Base-by-base conservation (phyloP, 257 asterid genomes). In the Catharanthus roseus region DNA sequence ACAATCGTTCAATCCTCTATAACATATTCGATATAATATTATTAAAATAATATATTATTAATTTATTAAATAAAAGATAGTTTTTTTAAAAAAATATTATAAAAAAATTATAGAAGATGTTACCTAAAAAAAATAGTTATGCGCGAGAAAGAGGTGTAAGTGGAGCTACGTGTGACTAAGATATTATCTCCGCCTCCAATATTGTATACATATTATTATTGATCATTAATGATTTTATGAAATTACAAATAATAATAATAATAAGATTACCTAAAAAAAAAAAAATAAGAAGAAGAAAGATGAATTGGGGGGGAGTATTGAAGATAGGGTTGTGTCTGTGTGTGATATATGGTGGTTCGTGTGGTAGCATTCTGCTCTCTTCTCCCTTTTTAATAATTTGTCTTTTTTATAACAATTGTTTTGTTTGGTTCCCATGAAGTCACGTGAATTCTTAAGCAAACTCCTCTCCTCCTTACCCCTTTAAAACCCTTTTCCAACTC, bases 261-360 rank as follows among this genome's bases (percentile, higher is more conserved):
- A n/a, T n/a, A n/a, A n/a, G n/a, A n/a, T n/a, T n/a, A n/a, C n/a
- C n/a, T n/a, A n/a, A n/a, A n/a, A n/a, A n/a, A n/a, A n/a, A n/a
- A n/a, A n/a, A n/a, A n/a, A n/a, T n/a, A n/a, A n/a, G n/a, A n/a
- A n/a, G n/a, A n/a, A n/a, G n/a, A n/a, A n/a, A 58, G 68, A 58
- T 56, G 67, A 67, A 34, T 65, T 38, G 63, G 54, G 29, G 53
- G 60, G 63, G 66, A 68, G 33, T 36, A 65, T 74, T 69, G 79
- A 71, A 81, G 97, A 90, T 90, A 88, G 96, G 91, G 91, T 85
- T 88, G 53, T 83, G 89, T 80, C 75, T n/a, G n/a, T n/a, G n/a
- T n/a, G n/a, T n/a, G n/a, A n/a, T n/a, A 82, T 78, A 79, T 78
- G 92, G 85, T 86, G n/a, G n/a, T n/a, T n/a, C 96, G 91, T 90